These are phyloP conservation scores for Manihot esculenta DNA, from an alignment of 441 rosid genomes.

Conservation along the genomic window DNA sequence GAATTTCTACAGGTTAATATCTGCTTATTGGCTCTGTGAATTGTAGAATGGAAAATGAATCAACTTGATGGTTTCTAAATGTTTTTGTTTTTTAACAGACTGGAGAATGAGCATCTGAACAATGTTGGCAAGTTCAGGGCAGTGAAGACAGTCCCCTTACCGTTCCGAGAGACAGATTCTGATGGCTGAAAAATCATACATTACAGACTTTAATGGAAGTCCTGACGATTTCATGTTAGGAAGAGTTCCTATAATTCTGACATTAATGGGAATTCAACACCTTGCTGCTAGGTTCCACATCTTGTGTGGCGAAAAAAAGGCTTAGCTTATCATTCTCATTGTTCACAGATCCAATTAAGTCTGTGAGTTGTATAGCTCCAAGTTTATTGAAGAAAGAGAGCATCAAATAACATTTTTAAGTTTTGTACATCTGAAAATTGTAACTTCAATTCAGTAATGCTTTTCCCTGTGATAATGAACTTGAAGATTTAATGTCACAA, in stretches of 20 bases:
- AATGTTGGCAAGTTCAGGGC: conserved; percentile 90
- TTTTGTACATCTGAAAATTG: conserved; percentile 17
- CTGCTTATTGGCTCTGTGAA: neutral
- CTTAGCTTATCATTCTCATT: conserved; percentile 4
- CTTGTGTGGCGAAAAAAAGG: neutral
- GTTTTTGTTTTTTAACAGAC: conserved; percentile 39
- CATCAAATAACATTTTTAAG: conserved; percentile 15
- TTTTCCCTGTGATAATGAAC: neutral
- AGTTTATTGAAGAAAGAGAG: conserved; percentile 13
- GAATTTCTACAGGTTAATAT: conserved; percentile 86
- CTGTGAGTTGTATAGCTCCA: conserved; percentile 26
- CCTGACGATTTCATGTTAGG: neutral
- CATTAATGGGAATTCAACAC: neutral
- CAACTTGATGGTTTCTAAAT: neutral
- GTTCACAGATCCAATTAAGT: conserved; percentile 23
- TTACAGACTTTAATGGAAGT: neutral
- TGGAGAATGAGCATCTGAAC: conserved; percentile 94
- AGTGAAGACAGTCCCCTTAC: conserved; percentile 87
- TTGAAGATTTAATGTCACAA: neutral
- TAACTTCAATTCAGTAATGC: conserved; percentile 19
- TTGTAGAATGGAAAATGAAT: neutral
- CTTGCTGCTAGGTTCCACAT: conserved; percentile 12
- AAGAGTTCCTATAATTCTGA: conserved; percentile 3
- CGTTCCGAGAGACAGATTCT: conserved; percentile 74
- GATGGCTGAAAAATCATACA: conserved; percentile 40